Evolutionary conservation across 1,284 basidiomycete genomes (phyloP), one percentile per base, ranked within the genome.

Genomic region (Irpex sp.): DNA sequence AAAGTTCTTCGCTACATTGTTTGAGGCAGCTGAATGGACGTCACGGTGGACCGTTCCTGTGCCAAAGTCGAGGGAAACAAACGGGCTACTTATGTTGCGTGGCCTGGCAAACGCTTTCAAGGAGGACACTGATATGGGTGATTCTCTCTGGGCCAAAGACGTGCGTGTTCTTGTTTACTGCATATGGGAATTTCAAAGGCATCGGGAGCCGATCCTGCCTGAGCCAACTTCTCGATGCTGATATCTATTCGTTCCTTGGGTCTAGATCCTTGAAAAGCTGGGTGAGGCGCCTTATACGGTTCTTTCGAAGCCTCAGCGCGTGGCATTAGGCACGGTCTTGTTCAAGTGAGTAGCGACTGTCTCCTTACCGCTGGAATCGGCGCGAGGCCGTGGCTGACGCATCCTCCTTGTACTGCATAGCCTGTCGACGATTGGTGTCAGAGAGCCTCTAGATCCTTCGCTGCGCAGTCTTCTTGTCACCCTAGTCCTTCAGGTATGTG

Each of bases 91-190:
- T n/a, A 82, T 92, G 0, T 77, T 97, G 60, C 85, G 97, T 19
- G 88, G 88, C 0, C 70, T 98, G 19, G 88, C 93, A 19, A 99
- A 99, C 72, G 78, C 84, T 37, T 90, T 95, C 71, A 84, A 88
- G 67, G 84, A 88, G 60, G 77, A 77, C 19, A 75, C 75, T 15
- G 70, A 71, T 2, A 65, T 81, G 31, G 74, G 79, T 33, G 79
- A 82, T 21, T 80, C 76, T 8, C 70, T 73, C 9, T 88, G 87
- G 82, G 78, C 83, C 9, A 75, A 76, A 13, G 79, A 83, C 68
- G 86, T 89, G 62, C 46, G 79, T 71, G 1, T 8, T 50, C 11
- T n/a, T 17, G 33, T 51, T 49, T 56, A 54, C 35, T 15, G 31
- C 5, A 46, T 33, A 33, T 33, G 37, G 4, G 26, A 57, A 4